Conservation (phyloP, 2,329 filamentous ascomycete genomes). For the Trichoderma brevicompactum region DNA sequence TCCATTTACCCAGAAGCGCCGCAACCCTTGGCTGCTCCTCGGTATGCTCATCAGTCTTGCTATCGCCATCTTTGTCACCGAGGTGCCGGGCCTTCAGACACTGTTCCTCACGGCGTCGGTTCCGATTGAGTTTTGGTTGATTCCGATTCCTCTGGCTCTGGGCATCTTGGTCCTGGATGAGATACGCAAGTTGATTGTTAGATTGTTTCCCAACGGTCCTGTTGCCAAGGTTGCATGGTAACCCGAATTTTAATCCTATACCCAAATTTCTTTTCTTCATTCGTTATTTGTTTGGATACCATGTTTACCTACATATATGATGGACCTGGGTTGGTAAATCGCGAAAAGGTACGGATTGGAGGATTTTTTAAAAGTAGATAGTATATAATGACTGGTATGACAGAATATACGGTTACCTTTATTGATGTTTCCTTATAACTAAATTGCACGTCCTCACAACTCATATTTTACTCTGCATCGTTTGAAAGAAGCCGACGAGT, state of each 20-base stretch:
- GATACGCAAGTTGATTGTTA: constrained; percentile 54
- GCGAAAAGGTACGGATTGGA: neutral
- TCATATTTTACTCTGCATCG: neutral
- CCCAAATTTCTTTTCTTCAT: constrained; percentile 1
- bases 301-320: neutral
- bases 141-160: constrained; percentile 55
- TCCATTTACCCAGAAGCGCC: constrained; percentile 50
- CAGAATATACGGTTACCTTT: constrained; percentile 5
- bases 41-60: constrained; percentile 52
- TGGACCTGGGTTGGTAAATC: neutral
- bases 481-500: neutral
- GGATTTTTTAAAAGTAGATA: neutral
- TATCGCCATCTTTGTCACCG: constrained; percentile 59
- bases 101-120: constrained; percentile 55
- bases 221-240: constrained; percentile 57
- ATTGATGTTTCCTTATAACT: neutral
- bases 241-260: constrained; percentile 2
- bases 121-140: constrained; percentile 57
- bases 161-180: constrained; percentile 58
- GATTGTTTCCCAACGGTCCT: constrained; percentile 49
- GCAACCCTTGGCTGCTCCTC: constrained; percentile 55
- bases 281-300: neutral
- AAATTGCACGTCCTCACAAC: no score
- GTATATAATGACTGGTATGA: constrained; percentile 14
- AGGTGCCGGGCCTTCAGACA: constrained; percentile 53